Evolutionary conservation across 2,329 filamentous ascomycete species (phyloP), one percentile per base, ranked within the genome.

Genomic region (Penicillium expansum): DNA sequence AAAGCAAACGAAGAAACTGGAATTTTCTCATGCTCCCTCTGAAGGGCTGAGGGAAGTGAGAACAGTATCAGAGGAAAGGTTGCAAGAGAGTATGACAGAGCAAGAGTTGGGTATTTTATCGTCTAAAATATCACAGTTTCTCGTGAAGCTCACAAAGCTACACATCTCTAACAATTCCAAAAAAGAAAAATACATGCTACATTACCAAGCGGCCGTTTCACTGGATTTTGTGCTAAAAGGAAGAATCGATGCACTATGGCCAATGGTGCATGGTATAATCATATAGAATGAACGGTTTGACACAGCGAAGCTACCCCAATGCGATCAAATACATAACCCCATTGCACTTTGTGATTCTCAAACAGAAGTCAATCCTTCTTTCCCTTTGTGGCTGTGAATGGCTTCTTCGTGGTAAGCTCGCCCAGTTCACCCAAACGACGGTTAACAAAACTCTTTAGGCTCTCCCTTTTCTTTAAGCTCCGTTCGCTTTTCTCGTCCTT

Each of bases 401-500:
- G 22, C 22, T 49, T 55, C 38, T 9, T 49, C 16, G 52, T 35
- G 22, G 45, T 22, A 4, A 50, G 16, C 9, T 43, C 43, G 4
- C 50, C 48, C 24, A 53, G 41, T 18, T 58, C 52, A 7, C 51
- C 18, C 27, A 57, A 51, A 9, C 54, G 55, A 13, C 60, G 58
- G 20, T 41, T 57, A 11, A 66, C 32, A 45, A 64, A 51, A 39
- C 35, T 56, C 7, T 51, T 49, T 18, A 66, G 44, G n/a, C 55
- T 61, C 22, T 59, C 55, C 39, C 48, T 58, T 53, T 57, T 58
- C 11, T 52, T 56, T 32, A 54, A 52, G 30, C 47, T 59, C 55
- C 3, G 60, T 48, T 59, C 58, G 59, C 61, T 30, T 64, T 58
- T 32, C 57, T 67, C 27, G 29, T 60, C 49, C 53, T 18, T 39